Conservation (phyloP, 306 rosid genomes). For the Betula pendula region DNA sequence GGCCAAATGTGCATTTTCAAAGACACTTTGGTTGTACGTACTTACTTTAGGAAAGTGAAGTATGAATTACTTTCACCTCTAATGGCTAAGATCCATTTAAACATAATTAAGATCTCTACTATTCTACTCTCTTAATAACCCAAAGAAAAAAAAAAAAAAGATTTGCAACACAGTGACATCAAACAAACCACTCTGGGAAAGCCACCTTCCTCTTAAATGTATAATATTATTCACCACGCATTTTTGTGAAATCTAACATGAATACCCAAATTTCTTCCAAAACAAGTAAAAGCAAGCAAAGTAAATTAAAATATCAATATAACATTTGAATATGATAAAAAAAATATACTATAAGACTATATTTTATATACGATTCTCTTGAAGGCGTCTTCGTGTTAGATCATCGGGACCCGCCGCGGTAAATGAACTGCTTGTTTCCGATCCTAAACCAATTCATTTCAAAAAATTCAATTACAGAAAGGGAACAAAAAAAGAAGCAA, state of each 20-base stretch:
- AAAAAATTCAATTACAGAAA: not conserved
- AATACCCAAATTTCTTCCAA: not conserved
- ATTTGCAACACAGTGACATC: not conserved
- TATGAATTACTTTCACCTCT: not conserved
- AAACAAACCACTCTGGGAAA: not conserved
- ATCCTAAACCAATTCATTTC: slow-evolving; percentile 58
- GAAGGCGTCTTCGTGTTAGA: slow-evolving; percentile 93
- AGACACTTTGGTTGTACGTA: too few species aligned
- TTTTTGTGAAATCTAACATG: not conserved
- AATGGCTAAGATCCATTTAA: not conserved
- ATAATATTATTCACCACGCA: not conserved
- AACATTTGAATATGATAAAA: not conserved
- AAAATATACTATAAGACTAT: slow-evolving; percentile 11
- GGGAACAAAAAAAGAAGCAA: not conserved
- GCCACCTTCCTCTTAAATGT: not conserved
- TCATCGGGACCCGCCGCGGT: slow-evolving; percentile 85
- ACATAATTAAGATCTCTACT: not conserved
- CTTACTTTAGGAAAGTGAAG: not conserved
- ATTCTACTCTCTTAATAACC: too few species aligned
- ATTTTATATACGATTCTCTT: slow-evolving; percentile 76
- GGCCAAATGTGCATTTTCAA: not conserved
- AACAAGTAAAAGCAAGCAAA: not conserved
- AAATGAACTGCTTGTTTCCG: slow-evolving; percentile 76
- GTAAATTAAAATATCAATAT: not conserved
- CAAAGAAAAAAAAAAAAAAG: not conserved